Base-by-base conservation (phyloP, 2,329 filamentous ascomycete genomes). In the Whalleya microplaca region DNA sequence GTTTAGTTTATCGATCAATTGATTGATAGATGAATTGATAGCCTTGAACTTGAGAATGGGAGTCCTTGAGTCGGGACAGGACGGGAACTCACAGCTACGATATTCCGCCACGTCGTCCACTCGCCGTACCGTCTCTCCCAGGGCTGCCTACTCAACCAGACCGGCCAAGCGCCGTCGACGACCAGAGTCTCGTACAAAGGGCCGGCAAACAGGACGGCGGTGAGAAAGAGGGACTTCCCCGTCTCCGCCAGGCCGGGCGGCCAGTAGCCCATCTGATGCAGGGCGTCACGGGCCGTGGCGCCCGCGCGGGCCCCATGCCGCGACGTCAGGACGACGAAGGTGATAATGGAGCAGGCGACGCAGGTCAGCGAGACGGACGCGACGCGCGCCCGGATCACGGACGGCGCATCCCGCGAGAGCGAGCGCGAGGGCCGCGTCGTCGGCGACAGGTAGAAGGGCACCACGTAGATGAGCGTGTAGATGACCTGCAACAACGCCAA, bases 381-480 rank as follows among this genome's bases (percentile, higher is more conserved):
- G 66, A 96, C 89, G 65, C 95, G 88, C 55, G 91, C 90, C 65
- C 88, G 88, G 76, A 99, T 98, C 48, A 96, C 92, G 10, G 89
- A 88, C 9, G 93, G 92, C 23, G 91, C 89, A 83, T 98, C 93
- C 70, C 95, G 87, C 58, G 90, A 91, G 23, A 96, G 83, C 52
- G 82, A 85, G 21, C 85, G 83, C 7, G 91, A 95, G 6, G 93
- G 92, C 50, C 93, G 86, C 4, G 94, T 96, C 19, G 85, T 82
- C 3, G 85, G 75, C 19, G 89, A 95, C 61, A 94, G 80, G 78
- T 99, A 97, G 75, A 98, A 92, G 21, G 95, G 94, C 2, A 90
- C 78, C 66, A 99, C 91, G 76, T 98, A 99, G 77, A 92, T 76
- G 65, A 92, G 73, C n/a, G 92, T 96, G 75, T 96, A 96, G 59